phyloP scores from a whole-genome alignment of 2,329 filamentous ascomycete species.

The Emmonsiellopsis sp. region DNA sequence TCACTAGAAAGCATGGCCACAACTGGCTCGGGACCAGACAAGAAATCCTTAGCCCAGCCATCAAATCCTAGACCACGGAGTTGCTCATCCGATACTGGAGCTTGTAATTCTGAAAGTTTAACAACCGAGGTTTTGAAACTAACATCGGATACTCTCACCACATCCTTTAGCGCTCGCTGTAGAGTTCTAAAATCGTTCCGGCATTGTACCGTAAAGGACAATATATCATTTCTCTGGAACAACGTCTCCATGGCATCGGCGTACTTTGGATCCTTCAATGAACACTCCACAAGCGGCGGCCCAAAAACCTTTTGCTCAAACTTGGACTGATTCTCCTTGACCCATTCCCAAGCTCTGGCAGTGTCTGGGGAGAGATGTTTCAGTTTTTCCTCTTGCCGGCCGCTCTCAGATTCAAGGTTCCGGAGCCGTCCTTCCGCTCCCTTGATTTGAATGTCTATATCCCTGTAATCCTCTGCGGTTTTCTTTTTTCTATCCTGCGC shows the following conservation, averaged over 20 bases:
- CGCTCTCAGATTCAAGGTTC: constrained; percentile 61
- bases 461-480: constrained; percentile 22
- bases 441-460: constrained; percentile 28
- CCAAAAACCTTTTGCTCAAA: constrained; percentile 73
- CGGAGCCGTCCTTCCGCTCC: constrained; percentile 42
- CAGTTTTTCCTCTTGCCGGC: constrained; percentile 62
- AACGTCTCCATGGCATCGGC: constrained; percentile 51
- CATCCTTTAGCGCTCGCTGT: constrained; percentile 52
- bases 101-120: constrained; percentile 45
- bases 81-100: constrained; percentile 48
- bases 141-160: constrained; percentile 58
- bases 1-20: constrained; percentile 80
- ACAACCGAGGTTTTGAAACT: constrained; percentile 56
- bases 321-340: constrained; percentile 57
- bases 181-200: constrained; percentile 65
- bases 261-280: constrained; percentile 62
- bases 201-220: constrained; percentile 65
- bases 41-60: constrained; percentile 66
- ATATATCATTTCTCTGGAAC: constrained; percentile 44
- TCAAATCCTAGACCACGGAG: constrained; percentile 58
- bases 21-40: constrained; percentile 73
- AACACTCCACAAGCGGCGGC: constrained; percentile 71
- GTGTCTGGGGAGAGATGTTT: constrained; percentile 53
- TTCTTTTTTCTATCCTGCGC: constrained; percentile 29
- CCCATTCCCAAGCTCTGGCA: constrained; percentile 68